Base-by-base conservation (phyloP, 1,139 yeast species). In the Geotrichum siamense region DNA sequence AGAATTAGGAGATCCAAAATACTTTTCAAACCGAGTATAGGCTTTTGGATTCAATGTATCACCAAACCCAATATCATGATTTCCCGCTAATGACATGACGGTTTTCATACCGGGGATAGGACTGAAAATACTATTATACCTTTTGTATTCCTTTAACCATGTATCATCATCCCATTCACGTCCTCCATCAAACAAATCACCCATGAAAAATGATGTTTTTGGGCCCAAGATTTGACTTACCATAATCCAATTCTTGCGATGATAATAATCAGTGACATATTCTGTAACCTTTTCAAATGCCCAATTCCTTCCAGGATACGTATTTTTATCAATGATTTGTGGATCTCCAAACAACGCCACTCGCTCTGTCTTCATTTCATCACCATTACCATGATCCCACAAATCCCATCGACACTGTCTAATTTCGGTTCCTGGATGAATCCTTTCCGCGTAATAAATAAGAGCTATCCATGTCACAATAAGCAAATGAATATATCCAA, bases 171-270 rank as follows among this genome's bases (percentile, higher is more conserved):
- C 70, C 94, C 96, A 87, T 50, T 84, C 86, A 47, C 97, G 70
- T 0, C 98, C 98, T 12, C 97, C 97, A 62, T 91, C 98, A 58
- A 89, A 85, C 48, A 89, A 64, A 59, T 91, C 98, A 0, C 98
- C 98, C 37, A 91, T 66, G 58, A 86, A 91, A 4, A 89, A 63
- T 1, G 79, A 77, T 2, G 85, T 69, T 56, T 89, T 82, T 0
- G 97, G 96, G 39, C 78, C 76, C 43, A 91, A 69, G 2, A 65
- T 54, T 6, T 65, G 55, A 53, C 83, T 81, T 41, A 83, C 67
- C 46, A 71, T 69, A 48, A 73, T 72, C 74, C 87, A 83, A 57
- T 89, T 87, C 50, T 93, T 70, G 52, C 77, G 79, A 48, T 86
- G 78, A 58, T 86, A 89, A 52, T 82, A 78, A 59, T 91, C 98